Evolutionary conservation across 2,329 filamentous ascomycete genomes (phyloP), one percentile per base, ranked within the genome.

Genomic region (Leptographium wingfieldii): DNA sequence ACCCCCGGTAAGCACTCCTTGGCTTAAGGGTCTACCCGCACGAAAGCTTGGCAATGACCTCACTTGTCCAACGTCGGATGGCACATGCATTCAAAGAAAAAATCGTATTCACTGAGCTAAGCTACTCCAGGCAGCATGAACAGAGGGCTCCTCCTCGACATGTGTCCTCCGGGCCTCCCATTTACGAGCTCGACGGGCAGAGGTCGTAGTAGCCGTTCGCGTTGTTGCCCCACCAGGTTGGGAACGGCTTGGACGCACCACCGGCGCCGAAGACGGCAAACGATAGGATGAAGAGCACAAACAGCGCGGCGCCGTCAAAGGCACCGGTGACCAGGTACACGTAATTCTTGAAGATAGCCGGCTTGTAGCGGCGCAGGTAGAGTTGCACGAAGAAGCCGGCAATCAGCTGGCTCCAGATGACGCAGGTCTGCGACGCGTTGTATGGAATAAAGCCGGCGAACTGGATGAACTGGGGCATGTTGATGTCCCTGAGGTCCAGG

Each of bases 261-360:
- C 77, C 76, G 3, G 77, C 78, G 0, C 79, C 80, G 59, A 81
- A 80, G 0, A 82, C 79, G 1, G 79, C 78, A 68, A 82, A 82
- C 0, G 78, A 80, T 14, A 82, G 68, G 49, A 81, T 76, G 58
- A 81, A 81, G 2, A 81, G 69, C 0, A 73, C 75, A 1, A 71
- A 68, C 4, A 80, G 70, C 61, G 72, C 74, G 9, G 74, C 80
- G 11, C 79, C 80, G 61, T 82, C 80, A 19, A 77, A 77, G 0
- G 78, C 78, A n/a, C 74, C 78, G 0, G 77, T 76, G 1, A 81
- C 67, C 9, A 82, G 67, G 66, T 81, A 82, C 22, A 73, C 76
- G 65, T 80, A 81, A 61, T 82, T 75, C 66, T 72, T 77, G 71
- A 80, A 82, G 56, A 80, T 71, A 5, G 73, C 70, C 2, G 79